Conservation (phyloP, 2,329 filamentous ascomycete genomes). For the Phoma sp. region DNA sequence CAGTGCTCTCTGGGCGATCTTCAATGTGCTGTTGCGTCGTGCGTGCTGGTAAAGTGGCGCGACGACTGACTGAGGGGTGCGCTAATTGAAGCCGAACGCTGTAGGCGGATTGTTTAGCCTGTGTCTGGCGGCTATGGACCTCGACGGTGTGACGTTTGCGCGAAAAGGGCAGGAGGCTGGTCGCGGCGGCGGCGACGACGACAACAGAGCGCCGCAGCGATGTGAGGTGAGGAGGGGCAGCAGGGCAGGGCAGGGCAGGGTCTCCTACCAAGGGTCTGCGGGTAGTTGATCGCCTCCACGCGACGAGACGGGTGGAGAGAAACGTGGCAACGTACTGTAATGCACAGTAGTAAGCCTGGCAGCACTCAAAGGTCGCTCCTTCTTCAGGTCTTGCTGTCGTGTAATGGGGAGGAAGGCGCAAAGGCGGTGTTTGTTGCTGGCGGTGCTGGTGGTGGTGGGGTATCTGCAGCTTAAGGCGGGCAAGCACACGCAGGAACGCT, state of each 20-base stretch:
- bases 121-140: slow-evolving; percentile 9
- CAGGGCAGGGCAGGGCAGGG: too few species aligned
- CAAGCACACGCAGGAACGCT: slow-evolving; percentile 17
- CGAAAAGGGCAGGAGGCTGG: background rate
- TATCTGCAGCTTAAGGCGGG: slow-evolving; percentile 15
- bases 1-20: slow-evolving; percentile 4
- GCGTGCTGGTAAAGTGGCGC: slow-evolving; percentile 13
- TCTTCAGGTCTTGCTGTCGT: slow-evolving; percentile 16
- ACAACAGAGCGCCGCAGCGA: slow-evolving; percentile 10
- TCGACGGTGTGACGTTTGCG: slow-evolving; percentile 12
- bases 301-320: background rate
- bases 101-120: slow-evolving; percentile 10
- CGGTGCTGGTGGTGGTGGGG: slow-evolving; percentile 22
- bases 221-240: slow-evolving; percentile 15
- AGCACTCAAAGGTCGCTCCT: slow-evolving; percentile 11
- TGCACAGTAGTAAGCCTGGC: slow-evolving; percentile 2
- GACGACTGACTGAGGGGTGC: slow-evolving; percentile 20
- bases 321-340: slow-evolving; percentile 19
- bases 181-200: slow-evolving; percentile 2
- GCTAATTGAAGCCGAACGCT: slow-evolving; percentile 12
- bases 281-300: slow-evolving; percentile 10
- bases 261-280: slow-evolving; percentile 19
- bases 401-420: slow-evolving; percentile 21
- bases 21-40: slow-evolving; percentile 4
- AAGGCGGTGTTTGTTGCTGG: slow-evolving; percentile 8